These are phyloP conservation scores for Nemania abortiva DNA, from an alignment of 2,329 filamentous ascomycete genomes.

Conservation along the genomic window DNA sequence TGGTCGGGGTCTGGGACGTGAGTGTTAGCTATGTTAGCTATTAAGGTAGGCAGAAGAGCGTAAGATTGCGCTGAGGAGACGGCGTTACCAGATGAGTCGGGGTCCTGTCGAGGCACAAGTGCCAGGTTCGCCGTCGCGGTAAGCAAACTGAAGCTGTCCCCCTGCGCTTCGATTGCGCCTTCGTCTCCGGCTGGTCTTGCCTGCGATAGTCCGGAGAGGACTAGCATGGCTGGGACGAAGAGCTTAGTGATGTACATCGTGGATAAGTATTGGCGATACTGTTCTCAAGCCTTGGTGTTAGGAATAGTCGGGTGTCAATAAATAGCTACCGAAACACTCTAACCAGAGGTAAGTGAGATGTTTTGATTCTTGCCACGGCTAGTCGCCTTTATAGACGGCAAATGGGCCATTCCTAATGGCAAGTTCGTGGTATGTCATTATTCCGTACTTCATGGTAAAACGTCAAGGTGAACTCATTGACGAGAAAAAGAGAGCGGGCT, in stretches of 20 bases:
- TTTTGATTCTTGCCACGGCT: background rate
- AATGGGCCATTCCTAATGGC: background rate
- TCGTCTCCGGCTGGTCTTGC: background rate
- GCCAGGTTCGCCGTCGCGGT: background rate
- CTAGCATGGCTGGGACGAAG: constrained; percentile 23
- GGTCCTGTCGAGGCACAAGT: background rate
- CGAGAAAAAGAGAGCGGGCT: background rate
- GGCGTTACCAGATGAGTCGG: background rate
- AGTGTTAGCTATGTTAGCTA: too few species aligned
- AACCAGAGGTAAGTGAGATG: too few species aligned
- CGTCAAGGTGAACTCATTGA: constrained; percentile 21
- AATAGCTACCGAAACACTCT: background rate
- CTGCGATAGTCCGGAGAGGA: constrained; percentile 18
- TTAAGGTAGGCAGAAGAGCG: too few species aligned
- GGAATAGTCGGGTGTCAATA: background rate
- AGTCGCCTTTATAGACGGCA: constrained; percentile 15
- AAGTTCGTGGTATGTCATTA: constrained; percentile 19
- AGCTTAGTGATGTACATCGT: constrained; percentile 32
- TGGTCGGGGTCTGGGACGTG: background rate
- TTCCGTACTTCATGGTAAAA: background rate
- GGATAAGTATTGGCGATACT: background rate
- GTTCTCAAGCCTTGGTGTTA: background rate
- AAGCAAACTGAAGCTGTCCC: background rate
- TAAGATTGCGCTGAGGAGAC: too few species aligned
- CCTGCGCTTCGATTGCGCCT: background rate